Percentiles rank a stretch among this genome's conserved stretches.
phyloP scores from a whole-genome alignment of 2,329 filamentous ascomycete species.

The Aspergillus transmontanensis region DNA sequence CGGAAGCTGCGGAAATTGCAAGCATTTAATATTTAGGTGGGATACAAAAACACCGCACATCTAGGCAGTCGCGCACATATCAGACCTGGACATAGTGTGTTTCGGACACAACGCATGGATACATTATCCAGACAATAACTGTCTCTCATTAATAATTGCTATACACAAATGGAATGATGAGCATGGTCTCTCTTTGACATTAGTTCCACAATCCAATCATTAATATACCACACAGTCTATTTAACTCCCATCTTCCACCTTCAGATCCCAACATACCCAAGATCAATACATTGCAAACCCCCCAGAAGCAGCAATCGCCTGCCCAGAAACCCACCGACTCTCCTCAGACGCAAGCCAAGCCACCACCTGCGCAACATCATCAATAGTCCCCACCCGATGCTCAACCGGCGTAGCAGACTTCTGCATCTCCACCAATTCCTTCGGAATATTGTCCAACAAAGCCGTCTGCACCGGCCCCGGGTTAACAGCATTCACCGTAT shows the following conservation, averaged over 20 bases:
- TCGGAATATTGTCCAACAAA: conserved; percentile 56
- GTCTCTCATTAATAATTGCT: background rate
- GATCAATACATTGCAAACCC: background rate
- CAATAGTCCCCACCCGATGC: background rate
- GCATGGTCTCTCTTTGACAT: background rate
- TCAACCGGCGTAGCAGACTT: conserved; percentile 33
- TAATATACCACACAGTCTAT: too few species aligned
- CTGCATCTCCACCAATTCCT: conserved; percentile 50
- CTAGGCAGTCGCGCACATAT: background rate
- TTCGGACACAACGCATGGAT: background rate
- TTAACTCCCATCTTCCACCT: background rate
- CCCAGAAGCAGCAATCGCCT: background rate
- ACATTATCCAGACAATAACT: background rate
- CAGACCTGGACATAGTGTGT: background rate
- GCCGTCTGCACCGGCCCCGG: conserved; percentile 63
- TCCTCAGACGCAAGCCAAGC: conserved; percentile 6
- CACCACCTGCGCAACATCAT: conserved; percentile 7
- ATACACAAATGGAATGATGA: background rate
- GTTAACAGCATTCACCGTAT: conserved; percentile 63
- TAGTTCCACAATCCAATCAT: background rate
- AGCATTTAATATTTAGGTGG: background rate
- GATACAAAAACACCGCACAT: background rate
- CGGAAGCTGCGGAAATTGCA: background rate
- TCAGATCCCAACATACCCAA: background rate
- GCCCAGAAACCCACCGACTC: conserved; percentile 7